Evolutionary conservation across 805 yeast genomes (phyloP), one percentile per base, ranked within the genome.

Genomic region (Monosporozyma siamensis): DNA sequence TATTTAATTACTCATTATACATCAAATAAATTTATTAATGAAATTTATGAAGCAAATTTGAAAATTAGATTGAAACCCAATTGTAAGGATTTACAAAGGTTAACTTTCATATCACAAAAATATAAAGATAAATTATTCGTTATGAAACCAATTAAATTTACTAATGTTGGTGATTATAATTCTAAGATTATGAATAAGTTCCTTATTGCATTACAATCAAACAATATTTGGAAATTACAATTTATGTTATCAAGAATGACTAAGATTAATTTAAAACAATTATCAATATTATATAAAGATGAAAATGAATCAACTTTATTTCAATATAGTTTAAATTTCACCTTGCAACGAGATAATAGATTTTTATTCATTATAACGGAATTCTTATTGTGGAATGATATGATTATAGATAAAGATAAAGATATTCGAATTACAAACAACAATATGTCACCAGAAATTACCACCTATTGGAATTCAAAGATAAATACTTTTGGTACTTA

Each of bases 21-120:
- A 11, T 65, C 71, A 29, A 89, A 89, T 58, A 60, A 56, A 4
- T 47, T 51, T 17, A 74, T 76, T 3, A 87, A 87, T 54, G 50
- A 64, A 6, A 72, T 80, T 36, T 77, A 84, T 65, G 94, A 86
- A 57, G 70, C 67, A 2, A 51, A 51, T 1, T 22, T 48, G 22
- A 44, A 8, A 20, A 41, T 12, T 29, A 50, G 48, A 14, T 45
- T 41, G 31, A 49, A 67, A 42, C 48, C 71, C 4, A 42, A 57
- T 9, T 55, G 74, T 1, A 39, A 69, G 0, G 66, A 71, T 43
- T 71, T 66, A 11, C 70, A 70, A 27, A 66, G 95, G 39, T 63
- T 75, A 25, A 58, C 59, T n/a, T 87, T 72, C 54, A 80, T 86
- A 38, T 70, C 70, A 6, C 67, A 72, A 34, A 89, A 89, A 61